Base-by-base conservation (phyloP, 1,284 basidiomycete genomes). In the Pascua guehoae region DNA sequence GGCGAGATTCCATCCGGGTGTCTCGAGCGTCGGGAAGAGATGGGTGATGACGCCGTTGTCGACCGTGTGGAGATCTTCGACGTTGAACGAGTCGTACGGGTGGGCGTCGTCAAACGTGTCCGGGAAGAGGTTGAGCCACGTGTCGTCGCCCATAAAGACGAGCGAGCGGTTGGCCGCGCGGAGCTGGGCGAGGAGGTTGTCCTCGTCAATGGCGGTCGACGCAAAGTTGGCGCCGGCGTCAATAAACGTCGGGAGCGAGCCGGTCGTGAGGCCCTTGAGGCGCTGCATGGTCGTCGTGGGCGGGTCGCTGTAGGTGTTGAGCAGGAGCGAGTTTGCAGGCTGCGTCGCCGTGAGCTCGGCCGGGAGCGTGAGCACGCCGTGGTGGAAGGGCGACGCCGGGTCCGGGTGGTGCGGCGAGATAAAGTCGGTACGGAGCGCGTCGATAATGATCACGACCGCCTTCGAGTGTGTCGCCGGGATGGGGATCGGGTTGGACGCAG, bases 61-160 rank as follows among this genome's bases (percentile, higher is more conserved):
- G 41, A 98, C 96, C 0, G 91, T 89, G 70, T 98, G 91, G 15
- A 98, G 81, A 72, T 98, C 96, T 75, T 98, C 95, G 58, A 99
- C 95, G 74, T 98, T 95, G 83, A 99, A 98, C 1, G 92, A 97
- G 75, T 97, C 93, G 72, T 87, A 98, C 0, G 92, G 87, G 72
- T 86, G 88, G 1, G 85, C 81, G 78, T 88, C 85, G 45, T 83
- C 81, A 63, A 97, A 92, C 1, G 85, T 78, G 50, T 82, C 76
- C 0, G 94, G 90, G 71, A 94, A 98, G 14, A 96, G 84, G 2
- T 86, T 85, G 72, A 88, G 83, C 96, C 96, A 98, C 0, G 95
- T 98, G 71, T 98, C 91, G 72, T 98, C 95, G 0, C 95, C 95
- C 84, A 91, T 92, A 71, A 98, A 89, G 0, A 88, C 73, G 51